phyloP scores from a whole-genome alignment of 2,329 filamentous ascomycete species.

The Bipolaris zeicola region DNA sequence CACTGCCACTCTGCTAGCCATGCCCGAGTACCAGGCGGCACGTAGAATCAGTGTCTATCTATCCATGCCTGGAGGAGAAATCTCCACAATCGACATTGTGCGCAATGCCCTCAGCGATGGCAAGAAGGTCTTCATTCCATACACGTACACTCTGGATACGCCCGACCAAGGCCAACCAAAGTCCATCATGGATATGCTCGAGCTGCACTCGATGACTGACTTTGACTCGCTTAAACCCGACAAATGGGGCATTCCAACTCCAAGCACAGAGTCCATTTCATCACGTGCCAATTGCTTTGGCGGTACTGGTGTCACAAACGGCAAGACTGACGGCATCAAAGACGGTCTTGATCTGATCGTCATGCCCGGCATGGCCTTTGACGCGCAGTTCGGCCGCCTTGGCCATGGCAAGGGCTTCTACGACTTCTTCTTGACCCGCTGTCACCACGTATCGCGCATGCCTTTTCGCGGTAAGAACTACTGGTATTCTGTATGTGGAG shows the following conservation, averaged over 20 bases:
- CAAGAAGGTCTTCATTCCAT: slow-evolving; percentile 91
- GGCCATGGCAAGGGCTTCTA: slow-evolving; percentile 98
- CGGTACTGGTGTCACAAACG: slow-evolving; percentile 57
- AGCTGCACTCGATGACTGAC: slow-evolving; percentile 72
- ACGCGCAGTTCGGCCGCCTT: slow-evolving; percentile 73
- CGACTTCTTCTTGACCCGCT: slow-evolving; percentile 86
- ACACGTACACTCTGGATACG: slow-evolving; percentile 69
- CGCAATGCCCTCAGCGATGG: slow-evolving; percentile 75
- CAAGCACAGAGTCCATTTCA: slow-evolving; percentile 68
- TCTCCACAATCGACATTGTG: slow-evolving; percentile 83
- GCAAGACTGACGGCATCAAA: slow-evolving; percentile 34
- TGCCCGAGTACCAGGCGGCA: slow-evolving; percentile 77
- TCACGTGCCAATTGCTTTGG: slow-evolving; percentile 76
- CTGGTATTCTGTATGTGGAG: slow-evolving; percentile 34
- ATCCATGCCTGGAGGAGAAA: slow-evolving; percentile 87
- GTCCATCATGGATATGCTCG: slow-evolving; percentile 95
- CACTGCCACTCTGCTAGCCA: slow-evolving; percentile 66
- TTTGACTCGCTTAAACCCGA: slow-evolving; percentile 78
- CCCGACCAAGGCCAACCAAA: slow-evolving; percentile 52
- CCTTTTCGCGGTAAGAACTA: slow-evolving; percentile 64
- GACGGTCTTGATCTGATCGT: slow-evolving; percentile 79
- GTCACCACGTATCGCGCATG: slow-evolving; percentile 60
- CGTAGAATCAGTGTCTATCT: slow-evolving; percentile 82
- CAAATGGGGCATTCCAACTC: slow-evolving; percentile 93
- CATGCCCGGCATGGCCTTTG: slow-evolving; percentile 92